A percentile compares a stretch with the other conserved stretches of the same genome.
phyloP scores from a whole-genome alignment of 257 asterid species.

The Agastache rugosa region DNA sequence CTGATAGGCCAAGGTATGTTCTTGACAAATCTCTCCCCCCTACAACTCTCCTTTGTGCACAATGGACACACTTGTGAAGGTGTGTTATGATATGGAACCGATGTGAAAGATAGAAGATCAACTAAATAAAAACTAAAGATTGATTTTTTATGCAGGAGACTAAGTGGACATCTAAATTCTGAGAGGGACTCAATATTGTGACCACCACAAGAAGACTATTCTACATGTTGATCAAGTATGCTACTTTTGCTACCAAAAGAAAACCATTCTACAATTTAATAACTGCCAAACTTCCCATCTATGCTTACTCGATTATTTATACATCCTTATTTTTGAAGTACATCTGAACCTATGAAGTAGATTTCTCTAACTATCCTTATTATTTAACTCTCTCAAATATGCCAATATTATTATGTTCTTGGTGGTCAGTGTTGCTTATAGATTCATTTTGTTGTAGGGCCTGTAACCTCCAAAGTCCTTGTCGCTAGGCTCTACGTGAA shows the following conservation, averaged over 20 bases:
- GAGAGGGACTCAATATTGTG: conserved; percentile 56
- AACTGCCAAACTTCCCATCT: conserved; percentile 3
- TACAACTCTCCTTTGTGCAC: conserved; percentile 2
- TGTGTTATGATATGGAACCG: not conserved
- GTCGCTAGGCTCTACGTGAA: not conserved
- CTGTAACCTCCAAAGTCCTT: conserved; percentile 14
- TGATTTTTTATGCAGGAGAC: conserved; percentile 58
- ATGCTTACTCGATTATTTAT: not conserved
- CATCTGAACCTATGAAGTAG: not conserved
- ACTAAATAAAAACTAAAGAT: conserved; percentile 12
- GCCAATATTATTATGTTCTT: not conserved
- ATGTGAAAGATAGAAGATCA: not conserved
- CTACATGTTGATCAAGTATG: conserved; percentile 32
- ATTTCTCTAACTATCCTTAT: not conserved
- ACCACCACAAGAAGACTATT: conserved; percentile 47
- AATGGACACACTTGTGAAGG: not conserved
- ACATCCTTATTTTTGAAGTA: not conserved
- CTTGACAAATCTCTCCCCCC: conserved; percentile 29
- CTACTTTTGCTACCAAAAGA: conserved; percentile 26
- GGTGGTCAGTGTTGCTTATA: not conserved
- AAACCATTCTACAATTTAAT: not conserved
- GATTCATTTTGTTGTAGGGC: conserved; percentile 22
- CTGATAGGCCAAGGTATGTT: conserved; percentile 77
- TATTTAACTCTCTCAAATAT: not conserved
- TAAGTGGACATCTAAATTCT: conserved; percentile 59